A percentile compares a stretch with the other conserved stretches of the same genome.
Evolutionary conservation across 164 flowering plant species (phyloP).

Genomic region (Stephania yunnanensis): DNA sequence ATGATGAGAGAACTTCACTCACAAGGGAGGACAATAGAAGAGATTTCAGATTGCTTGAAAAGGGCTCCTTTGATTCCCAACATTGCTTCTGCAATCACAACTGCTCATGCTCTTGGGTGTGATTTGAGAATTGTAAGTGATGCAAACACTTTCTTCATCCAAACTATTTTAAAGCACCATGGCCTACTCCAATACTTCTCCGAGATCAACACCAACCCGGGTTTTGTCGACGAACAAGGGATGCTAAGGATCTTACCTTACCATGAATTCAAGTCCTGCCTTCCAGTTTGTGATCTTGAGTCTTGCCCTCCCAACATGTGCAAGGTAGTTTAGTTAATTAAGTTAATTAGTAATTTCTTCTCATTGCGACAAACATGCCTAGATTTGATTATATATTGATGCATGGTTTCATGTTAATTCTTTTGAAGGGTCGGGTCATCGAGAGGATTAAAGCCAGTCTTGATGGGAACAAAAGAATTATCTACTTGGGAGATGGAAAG

Average conservation of each 20-base stretch:
- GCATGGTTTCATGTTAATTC: background rate
- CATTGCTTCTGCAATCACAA: slow-evolving; percentile 44
- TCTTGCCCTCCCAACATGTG: slow-evolving; percentile 76
- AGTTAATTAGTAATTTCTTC: background rate
- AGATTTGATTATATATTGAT: background rate
- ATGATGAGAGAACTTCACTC: slow-evolving; percentile 32
- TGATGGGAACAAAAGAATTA: slow-evolving; percentile 24
- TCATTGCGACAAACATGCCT: too few species aligned
- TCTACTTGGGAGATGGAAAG: slow-evolving; percentile 79
- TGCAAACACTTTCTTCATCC: slow-evolving; percentile 69
- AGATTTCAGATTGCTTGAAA: slow-evolving; percentile 52
- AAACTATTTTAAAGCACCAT: slow-evolving; percentile 66
- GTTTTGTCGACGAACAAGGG: slow-evolving; percentile 46
- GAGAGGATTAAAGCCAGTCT: slow-evolving; percentile 37
- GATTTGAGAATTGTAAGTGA: slow-evolving; percentile 76
- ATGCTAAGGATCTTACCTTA: slow-evolving; percentile 61
- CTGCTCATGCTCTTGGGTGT: slow-evolving; percentile 72
- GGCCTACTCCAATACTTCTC: slow-evolving; percentile 60
- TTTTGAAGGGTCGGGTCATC: slow-evolving; percentile 52
- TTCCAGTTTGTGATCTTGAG: slow-evolving; percentile 48
- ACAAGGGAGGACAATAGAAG: slow-evolving; percentile 36
- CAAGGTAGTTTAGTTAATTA: slow-evolving; percentile 43
- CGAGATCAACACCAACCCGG: slow-evolving; percentile 61
- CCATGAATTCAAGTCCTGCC: slow-evolving; percentile 32
- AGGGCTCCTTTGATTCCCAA: slow-evolving; percentile 41